These are phyloP conservation scores for Pisolithus thermaeus DNA, from an alignment of 1,284 basidiomycete species.

Conservation along the genomic window DNA sequence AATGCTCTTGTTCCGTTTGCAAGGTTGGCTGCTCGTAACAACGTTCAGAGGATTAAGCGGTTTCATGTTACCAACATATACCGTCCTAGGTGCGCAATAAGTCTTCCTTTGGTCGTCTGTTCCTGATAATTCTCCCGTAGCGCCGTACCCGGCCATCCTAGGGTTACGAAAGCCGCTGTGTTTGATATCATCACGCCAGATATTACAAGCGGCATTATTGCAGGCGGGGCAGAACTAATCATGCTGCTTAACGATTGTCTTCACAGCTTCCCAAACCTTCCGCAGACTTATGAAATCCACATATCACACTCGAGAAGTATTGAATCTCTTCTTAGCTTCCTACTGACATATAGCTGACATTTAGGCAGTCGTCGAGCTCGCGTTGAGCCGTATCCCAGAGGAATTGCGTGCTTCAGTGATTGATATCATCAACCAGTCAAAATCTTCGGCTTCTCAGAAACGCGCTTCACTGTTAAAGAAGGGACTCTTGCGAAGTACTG, in stretches of 20 bases:
- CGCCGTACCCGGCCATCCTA: conserved; percentile 63
- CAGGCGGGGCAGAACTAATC: conserved; percentile 66
- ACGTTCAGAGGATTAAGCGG: conserved; percentile 80
- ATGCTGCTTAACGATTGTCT: conserved; percentile 61
- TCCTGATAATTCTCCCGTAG: conserved; percentile 29
- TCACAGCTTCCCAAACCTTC: conserved; percentile 63
- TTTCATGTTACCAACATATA: conserved; percentile 80
- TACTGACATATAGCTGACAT: neutral
- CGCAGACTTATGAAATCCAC: conserved; percentile 61
- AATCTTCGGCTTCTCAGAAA: conserved; percentile 62
- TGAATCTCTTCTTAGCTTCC: conserved; percentile 17
- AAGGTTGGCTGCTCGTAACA: conserved; percentile 71
- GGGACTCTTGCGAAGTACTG: conserved; percentile 53
- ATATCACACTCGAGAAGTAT: conserved; percentile 69
- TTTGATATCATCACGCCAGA: conserved; percentile 79
- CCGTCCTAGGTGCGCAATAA: conserved; percentile 44
- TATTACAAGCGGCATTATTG: conserved; percentile 50
- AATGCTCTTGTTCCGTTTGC: conserved; percentile 82
- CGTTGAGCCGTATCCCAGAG: conserved; percentile 53
- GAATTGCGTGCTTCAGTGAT: conserved; percentile 47
- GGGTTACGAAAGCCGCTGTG: conserved; percentile 62
- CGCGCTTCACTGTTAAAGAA: conserved; percentile 61
- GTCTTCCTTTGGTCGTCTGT: conserved; percentile 12
- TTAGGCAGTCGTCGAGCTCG: conserved; percentile 54
- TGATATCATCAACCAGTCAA: conserved; percentile 58